phyloP scores from a whole-genome alignment of 768 basidiomycete species.

The Lactifluus rugatus region DNA sequence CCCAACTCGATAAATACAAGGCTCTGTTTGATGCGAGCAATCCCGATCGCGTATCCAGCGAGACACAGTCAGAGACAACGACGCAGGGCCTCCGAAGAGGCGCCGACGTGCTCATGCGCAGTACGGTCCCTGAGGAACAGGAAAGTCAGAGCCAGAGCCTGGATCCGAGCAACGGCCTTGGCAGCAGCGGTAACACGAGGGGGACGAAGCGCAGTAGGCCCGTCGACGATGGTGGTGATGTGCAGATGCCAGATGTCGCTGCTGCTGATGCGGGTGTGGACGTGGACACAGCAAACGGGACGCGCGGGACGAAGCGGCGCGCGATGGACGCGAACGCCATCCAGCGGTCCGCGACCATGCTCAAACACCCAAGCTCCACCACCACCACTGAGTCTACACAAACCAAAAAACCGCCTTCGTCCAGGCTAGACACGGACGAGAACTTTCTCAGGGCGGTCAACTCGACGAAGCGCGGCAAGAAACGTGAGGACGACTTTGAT shows the following conservation, averaged over 20 bases:
- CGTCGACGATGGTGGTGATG: neutral
- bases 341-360: neutral
- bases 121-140: slow-evolving; percentile 7
- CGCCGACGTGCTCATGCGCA: neutral
- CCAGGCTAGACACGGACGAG: slow-evolving; percentile 41
- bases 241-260: neutral
- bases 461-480: slow-evolving; percentile 59
- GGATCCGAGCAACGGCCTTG: neutral
- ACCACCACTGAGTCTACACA: neutral
- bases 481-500: slow-evolving; percentile 55
- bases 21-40: slow-evolving; percentile 18
- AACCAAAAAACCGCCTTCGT: neutral
- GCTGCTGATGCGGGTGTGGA: neutral
- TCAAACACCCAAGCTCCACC: too few relatives aligned
- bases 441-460: slow-evolving; percentile 61
- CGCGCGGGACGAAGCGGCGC: slow-evolving; percentile 6
- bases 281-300: neutral
- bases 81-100: neutral
- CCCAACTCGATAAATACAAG: slow-evolving; percentile 18
- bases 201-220: slow-evolving; percentile 10
- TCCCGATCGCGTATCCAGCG: slow-evolving; percentile 11
- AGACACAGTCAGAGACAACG: slow-evolving; percentile 1
- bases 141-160: neutral
- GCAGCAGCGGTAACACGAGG: neutral
- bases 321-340: neutral